These are phyloP conservation scores for Chlamydomonas urium DNA, from an alignment of 139 green algal species.

Conservation along the genomic window DNA sequence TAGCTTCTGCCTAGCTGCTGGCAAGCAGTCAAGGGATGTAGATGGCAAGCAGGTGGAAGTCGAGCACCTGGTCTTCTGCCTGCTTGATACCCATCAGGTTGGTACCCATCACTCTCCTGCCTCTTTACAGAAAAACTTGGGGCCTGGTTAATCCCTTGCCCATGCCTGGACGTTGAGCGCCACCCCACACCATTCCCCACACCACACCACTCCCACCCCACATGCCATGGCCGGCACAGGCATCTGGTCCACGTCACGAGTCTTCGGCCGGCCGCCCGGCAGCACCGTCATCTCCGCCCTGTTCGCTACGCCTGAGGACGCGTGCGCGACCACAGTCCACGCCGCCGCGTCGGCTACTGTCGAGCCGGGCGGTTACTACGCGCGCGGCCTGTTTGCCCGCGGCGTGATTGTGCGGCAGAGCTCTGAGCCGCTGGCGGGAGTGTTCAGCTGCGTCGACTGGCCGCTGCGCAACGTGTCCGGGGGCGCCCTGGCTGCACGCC, in stretches of 20 bases:
- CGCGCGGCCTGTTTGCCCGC: conserved; percentile 20
- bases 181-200: no score
- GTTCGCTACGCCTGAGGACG: conserved; percentile 21
- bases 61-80: no score
- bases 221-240: no score
- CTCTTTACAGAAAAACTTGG: no score
- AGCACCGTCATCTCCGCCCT: conserved; percentile 15
- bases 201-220: no score
- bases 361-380: conserved; percentile 19
- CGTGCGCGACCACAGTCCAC: conserved; percentile 23
- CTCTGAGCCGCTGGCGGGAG: conserved; percentile 2
- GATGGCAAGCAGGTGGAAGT: no score
- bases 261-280: neutral
- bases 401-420: conserved; percentile 10
- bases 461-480: neutral
- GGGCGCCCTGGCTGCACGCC: neutral
- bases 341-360: conserved; percentile 9
- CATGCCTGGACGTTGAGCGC: no score
- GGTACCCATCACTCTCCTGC: no score
- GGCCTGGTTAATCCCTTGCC: no score
- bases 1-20: no score
- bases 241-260: conserved; percentile 26
- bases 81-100: no score
- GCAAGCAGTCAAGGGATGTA: no score
- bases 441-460: conserved; percentile 1